Percentiles rank a stretch among this genome's conserved stretches.
Evolutionary conservation across 805 yeast genomes (phyloP).

Genomic region (Zygosaccharomyces gambellarensis): DNA sequence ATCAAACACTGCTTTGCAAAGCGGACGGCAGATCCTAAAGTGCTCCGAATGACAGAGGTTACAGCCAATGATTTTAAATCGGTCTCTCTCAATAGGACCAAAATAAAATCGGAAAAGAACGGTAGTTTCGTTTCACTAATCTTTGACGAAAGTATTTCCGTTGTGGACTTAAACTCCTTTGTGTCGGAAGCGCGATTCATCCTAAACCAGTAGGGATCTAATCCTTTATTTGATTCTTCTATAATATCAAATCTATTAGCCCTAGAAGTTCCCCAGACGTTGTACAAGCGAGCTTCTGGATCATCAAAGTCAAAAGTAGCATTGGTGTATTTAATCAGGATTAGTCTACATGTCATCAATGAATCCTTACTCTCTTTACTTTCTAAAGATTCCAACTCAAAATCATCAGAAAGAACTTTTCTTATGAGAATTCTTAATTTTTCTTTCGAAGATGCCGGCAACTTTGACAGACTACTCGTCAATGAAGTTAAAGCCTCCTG

Average conservation of each 20-base stretch:
- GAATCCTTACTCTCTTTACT: constrained; percentile 28
- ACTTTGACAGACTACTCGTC: constrained; percentile 42
- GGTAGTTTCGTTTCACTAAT: constrained; percentile 48
- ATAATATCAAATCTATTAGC: constrained; percentile 63
- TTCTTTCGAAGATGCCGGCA: constrained; percentile 38
- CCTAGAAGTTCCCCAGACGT: constrained; percentile 57
- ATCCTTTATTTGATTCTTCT: constrained; percentile 75
- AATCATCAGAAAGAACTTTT: constrained; percentile 37
- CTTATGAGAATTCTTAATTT: constrained; percentile 40
- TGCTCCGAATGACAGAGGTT: constrained; percentile 29
- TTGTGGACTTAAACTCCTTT: constrained; percentile 40
- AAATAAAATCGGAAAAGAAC: constrained; percentile 40
- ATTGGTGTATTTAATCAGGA: constrained; percentile 61
- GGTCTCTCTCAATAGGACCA: constrained; percentile 29
- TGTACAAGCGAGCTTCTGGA: constrained; percentile 59
- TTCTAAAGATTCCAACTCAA: constrained; percentile 14
- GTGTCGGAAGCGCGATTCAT: constrained; percentile 46
- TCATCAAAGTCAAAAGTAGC: constrained; percentile 63
- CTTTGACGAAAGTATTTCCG: constrained; percentile 41
- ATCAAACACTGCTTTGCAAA: constrained; percentile 58
- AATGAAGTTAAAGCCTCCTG: constrained; percentile 66
- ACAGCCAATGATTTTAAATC: constrained; percentile 21
- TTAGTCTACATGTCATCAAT: constrained; percentile 52
- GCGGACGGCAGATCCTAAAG: constrained; percentile 42
- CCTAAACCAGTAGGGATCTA: constrained; percentile 78